Percentiles rank a stretch among this genome's conserved stretches.
These are phyloP conservation scores for Dendrothele bispora DNA, from an alignment of 768 basidiomycete genomes.

Conservation along the genomic window DNA sequence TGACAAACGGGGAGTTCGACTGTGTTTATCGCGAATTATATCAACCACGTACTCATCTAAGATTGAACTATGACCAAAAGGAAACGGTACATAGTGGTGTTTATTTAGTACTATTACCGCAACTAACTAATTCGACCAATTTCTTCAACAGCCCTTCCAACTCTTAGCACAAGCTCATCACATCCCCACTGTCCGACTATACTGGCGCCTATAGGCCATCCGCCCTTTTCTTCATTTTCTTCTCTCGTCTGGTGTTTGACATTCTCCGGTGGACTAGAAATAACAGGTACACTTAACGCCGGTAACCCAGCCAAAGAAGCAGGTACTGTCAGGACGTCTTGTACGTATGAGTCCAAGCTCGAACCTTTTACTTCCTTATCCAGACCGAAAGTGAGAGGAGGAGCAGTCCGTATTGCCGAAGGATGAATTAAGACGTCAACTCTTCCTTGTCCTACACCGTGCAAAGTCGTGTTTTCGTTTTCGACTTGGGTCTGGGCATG, in stretches of 20 bases:
- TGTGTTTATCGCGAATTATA: no score
- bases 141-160: slow-evolving; percentile 49
- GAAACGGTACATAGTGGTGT: no score
- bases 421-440: slow-evolving; percentile 88
- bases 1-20: no score
- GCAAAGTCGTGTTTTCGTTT: no score
- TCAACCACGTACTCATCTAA: no score
- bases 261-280: neutral
- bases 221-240: slow-evolving; percentile 42
- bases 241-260: slow-evolving; percentile 23
- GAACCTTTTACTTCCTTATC: slow-evolving; percentile 9
- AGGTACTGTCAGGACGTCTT: slow-evolving; percentile 91
- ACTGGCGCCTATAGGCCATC: slow-evolving; percentile 85
- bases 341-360: slow-evolving; percentile 68
- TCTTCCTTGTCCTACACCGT: no score
- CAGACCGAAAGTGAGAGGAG: slow-evolving; percentile 38
- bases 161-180: slow-evolving; percentile 56
- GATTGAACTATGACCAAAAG: no score
- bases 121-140: no score
- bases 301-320: slow-evolving; percentile 90
- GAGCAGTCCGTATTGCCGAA: slow-evolving; percentile 85
- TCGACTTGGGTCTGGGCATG: neutral
- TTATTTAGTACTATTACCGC: no score
- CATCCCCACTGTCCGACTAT: slow-evolving; percentile 88
- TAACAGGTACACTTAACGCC: slow-evolving; percentile 69